Percentiles rank a stretch among this genome's conserved stretches.
phyloP scores from a whole-genome alignment of 2,329 filamentous ascomycete genomes.

The Helotiales sp. region DNA sequence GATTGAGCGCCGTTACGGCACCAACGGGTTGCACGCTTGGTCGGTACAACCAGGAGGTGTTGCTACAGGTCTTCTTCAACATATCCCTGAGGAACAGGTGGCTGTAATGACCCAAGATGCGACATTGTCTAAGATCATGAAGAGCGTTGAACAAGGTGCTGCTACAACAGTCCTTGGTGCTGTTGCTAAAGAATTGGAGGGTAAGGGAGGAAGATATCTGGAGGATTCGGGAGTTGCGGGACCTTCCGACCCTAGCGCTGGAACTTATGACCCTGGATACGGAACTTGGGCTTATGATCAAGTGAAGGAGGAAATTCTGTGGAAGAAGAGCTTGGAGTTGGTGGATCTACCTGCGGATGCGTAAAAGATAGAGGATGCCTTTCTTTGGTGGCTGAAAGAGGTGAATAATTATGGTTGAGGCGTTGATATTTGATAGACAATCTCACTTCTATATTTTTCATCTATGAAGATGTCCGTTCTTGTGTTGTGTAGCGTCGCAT shows the following conservation, averaged over 20 bases:
- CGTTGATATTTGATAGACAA: too few species aligned
- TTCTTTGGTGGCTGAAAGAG: too few species aligned
- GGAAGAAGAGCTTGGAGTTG: conserved; percentile 39
- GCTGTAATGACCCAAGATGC: neutral
- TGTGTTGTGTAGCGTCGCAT: too few species aligned
- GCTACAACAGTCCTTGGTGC: conserved; percentile 45
- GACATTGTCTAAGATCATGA: conserved; percentile 39
- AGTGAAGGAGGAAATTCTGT: conserved; percentile 41
- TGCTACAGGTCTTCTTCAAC: conserved; percentile 31
- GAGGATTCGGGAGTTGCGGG: conserved; percentile 33
- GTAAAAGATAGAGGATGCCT: too few species aligned
- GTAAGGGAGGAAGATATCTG: conserved; percentile 38
- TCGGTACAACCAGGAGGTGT: conserved; percentile 45
- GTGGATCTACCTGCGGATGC: too few species aligned
- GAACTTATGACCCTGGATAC: neutral
- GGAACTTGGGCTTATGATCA: conserved; percentile 14
- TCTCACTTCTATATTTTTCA: too few species aligned
- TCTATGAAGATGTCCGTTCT: too few species aligned
- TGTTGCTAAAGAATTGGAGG: conserved; percentile 6
- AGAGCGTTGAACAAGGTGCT: conserved; percentile 37
- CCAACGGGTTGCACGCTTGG: conserved; percentile 40
- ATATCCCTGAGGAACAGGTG: conserved; percentile 34
- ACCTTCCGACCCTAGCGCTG: neutral
- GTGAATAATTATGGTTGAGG: too few species aligned
- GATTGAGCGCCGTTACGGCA: conserved; percentile 45